These are phyloP conservation scores for Curvularia spicifera DNA, from an alignment of 2,329 filamentous ascomycete genomes.

Conservation along the genomic window DNA sequence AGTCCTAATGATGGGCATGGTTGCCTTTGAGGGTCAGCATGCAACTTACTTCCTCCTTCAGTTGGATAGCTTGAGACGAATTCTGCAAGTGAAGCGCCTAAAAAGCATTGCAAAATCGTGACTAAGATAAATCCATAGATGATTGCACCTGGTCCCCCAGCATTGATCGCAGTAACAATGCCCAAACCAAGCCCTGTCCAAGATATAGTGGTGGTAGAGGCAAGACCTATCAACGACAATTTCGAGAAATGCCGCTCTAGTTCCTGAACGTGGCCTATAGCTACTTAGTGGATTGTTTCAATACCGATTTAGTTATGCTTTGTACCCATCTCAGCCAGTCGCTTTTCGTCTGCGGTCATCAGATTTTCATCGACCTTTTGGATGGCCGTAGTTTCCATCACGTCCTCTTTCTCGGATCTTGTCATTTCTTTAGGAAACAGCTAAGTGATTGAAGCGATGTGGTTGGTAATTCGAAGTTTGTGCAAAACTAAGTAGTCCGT, in stretches of 20 bases:
- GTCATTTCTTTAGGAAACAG: background rate
- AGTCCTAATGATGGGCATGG: too few relatives aligned
- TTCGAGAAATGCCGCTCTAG: slow-evolving; percentile 16
- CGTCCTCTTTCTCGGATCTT: background rate
- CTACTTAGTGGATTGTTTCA: background rate
- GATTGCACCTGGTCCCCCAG: slow-evolving; percentile 19
- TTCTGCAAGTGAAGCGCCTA: slow-evolving; percentile 19
- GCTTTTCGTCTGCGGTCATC: slow-evolving; percentile 14
- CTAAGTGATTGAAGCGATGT: too few relatives aligned
- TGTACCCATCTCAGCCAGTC: slow-evolving; percentile 19
- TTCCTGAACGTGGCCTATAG: slow-evolving; percentile 15
- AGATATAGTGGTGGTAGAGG: slow-evolving; percentile 20
- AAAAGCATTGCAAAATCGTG: slow-evolving; percentile 15
- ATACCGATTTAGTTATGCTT: background rate
- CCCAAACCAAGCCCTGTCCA: slow-evolving; percentile 20
- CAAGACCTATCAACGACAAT: slow-evolving; percentile 16
- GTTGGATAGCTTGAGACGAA: slow-evolving; percentile 20
- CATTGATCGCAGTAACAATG: slow-evolving; percentile 17
- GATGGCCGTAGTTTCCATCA: background rate
- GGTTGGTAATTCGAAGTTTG: background rate
- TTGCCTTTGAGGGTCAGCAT: too few relatives aligned
- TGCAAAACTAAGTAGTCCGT: background rate
- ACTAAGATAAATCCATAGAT: slow-evolving; percentile 19
- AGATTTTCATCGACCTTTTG: background rate
- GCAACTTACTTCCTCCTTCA: slow-evolving; percentile 14